Base-by-base conservation (phyloP, 371 early-diverging fungal genomes). In the Astathelohania contejeani region DNA sequence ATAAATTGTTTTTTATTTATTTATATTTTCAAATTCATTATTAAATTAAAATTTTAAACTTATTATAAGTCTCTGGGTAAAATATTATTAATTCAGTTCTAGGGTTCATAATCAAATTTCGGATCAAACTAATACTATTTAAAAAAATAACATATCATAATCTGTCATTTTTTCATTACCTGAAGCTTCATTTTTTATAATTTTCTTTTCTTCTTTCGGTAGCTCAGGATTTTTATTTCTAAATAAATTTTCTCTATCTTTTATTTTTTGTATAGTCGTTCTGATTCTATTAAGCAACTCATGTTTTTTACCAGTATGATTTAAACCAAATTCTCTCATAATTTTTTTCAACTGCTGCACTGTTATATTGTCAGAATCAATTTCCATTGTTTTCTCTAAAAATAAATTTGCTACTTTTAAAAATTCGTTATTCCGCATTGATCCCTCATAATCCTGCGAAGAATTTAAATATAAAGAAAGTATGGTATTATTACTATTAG, bases 311-410 rank as follows among this genome's bases (percentile, higher is more conserved):
- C 73, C 73, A 4, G 64, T 67, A 56, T 72, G 65, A 43, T 65
- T 55, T 28, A 73, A 51, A 14, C 74, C 74, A 63, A 67, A 70
- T 49, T 70, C 74, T 29, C 68, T 67, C 74, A 73, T 70, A 14
- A 70, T 28, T 10, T 40, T 43, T 48, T 70, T 70, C 14, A 73
- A 58, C 39, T 73, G 74, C 54, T 66, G 62, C 1, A 70, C 70
- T 19, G 74, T 70, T 20, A 67, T 56, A 42, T 70, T 55, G 1
- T 65, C 58, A 42, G 58, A 66, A 29, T 68, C 59, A 2, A 68
- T 39, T 9, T 64, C 56, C 3, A 12, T 44, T 23, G 65, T 56
- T 32, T 40, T 53, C 12, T 56, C 40, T 23, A 61, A 38, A 48
- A 69, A 67, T 44, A 49, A 60, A 1, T 56, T 43, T 26, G 58